phyloP scores from a whole-genome alignment of 805 yeast genomes.

The Cyberlindnera nakhonratchasimensis region DNA sequence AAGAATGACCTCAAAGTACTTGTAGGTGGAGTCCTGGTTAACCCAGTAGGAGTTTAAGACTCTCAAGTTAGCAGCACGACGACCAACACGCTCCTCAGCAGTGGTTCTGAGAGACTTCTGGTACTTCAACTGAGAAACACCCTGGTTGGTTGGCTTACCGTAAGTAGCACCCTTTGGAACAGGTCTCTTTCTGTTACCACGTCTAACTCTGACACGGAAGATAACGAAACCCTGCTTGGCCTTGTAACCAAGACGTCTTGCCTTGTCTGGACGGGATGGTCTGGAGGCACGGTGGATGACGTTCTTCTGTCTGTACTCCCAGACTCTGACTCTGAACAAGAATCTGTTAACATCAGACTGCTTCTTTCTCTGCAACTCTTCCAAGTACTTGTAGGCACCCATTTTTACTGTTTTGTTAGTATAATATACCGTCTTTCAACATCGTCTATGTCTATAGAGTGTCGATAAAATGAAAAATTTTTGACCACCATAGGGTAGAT shows the following conservation, averaged over 20 bases:
- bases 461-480: constrained; percentile 11
- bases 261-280: constrained; percentile 99
- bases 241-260: constrained; percentile 99
- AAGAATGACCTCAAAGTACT: constrained; percentile 96
- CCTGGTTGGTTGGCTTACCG: constrained; percentile 99
- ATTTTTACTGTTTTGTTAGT: constrained; percentile 37
- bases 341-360: constrained; percentile 99
- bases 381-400: constrained; percentile 99
- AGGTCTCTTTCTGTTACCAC: constrained; percentile 99
- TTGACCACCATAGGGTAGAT: neutral
- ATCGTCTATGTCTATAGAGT: neutral
- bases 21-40: constrained; percentile 99
- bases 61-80: constrained; percentile 98
- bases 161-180: constrained; percentile 99
- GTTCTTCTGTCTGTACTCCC: constrained; percentile 99
- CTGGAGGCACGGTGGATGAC: constrained; percentile 98
- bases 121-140: constrained; percentile 98
- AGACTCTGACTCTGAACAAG: constrained; percentile 99
- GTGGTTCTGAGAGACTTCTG: constrained; percentile 97
- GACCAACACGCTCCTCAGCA: constrained; percentile 99
- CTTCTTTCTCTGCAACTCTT: constrained; percentile 99
- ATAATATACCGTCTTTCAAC: constrained; percentile 2
- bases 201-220: constrained; percentile 98
- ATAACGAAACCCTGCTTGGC: constrained; percentile 99
- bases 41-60: constrained; percentile 99